phyloP scores from a whole-genome alignment of 2,329 filamentous ascomycete genomes.

The Nannizziopsis arthrosporioides region DNA sequence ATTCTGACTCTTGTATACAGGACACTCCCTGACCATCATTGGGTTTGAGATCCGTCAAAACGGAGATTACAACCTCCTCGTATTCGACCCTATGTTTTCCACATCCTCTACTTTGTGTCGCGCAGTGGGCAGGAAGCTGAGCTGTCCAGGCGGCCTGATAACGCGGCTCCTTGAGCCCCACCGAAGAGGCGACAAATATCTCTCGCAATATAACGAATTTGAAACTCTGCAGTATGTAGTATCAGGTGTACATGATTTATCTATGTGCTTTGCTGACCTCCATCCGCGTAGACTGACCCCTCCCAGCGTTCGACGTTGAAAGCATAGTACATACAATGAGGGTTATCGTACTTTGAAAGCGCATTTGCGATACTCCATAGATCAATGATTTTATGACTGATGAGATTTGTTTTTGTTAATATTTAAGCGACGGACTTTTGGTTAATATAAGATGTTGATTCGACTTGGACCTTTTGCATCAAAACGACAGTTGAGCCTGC shows the following conservation, averaged over 20 bases:
- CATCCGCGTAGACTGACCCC: background rate
- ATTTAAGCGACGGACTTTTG: no score
- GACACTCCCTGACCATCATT: conserved; percentile 83
- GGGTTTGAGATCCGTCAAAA: conserved; percentile 61
- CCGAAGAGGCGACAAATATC: conserved; percentile 55
- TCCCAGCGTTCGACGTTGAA: no score
- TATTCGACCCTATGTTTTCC: conserved; percentile 78
- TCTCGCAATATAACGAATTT: conserved; percentile 62
- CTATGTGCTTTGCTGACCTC: background rate
- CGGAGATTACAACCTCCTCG: conserved; percentile 58
- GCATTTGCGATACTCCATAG: no score
- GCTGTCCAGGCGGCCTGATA: conserved; percentile 32
- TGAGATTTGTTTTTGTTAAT: no score
- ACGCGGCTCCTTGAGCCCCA: conserved; percentile 57
- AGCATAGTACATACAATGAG: no score
- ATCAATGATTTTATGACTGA: no score
- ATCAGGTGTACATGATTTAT: no score
- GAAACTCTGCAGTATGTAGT: conserved; percentile 57
- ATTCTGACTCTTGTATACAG: conserved; percentile 26
- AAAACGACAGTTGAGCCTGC: no score
- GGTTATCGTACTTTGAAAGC: no score
- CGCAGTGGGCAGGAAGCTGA: conserved; percentile 39
- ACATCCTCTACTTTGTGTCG: conserved; percentile 53
- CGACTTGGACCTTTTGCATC: no score
- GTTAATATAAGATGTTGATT: no score